These are phyloP conservation scores for Phytophthora ramorum DNA, from an alignment of 352 stramenopile genomes.

Conservation along the genomic window DNA sequence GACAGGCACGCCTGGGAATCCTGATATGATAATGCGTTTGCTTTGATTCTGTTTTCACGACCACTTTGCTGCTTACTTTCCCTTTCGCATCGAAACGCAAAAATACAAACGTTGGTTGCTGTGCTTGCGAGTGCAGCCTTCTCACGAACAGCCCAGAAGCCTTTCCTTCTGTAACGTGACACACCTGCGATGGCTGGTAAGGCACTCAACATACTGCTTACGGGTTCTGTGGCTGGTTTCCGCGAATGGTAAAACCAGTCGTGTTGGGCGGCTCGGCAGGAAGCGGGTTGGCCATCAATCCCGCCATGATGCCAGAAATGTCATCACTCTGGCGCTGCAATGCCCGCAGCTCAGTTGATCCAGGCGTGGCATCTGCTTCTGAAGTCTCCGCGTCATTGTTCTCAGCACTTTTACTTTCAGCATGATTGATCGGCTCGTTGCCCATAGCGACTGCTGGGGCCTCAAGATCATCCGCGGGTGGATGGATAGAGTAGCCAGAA, in stretches of 20 bases:
- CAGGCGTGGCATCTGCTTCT: background rate
- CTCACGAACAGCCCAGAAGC: background rate
- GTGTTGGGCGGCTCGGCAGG: slow-evolving; percentile 13
- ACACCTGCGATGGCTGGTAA: slow-evolving; percentile 3
- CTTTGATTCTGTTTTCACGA: slow-evolving; percentile 18
- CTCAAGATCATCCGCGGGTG: slow-evolving; percentile 34
- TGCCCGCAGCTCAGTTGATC: slow-evolving; percentile 4
- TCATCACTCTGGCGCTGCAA: slow-evolving; percentile 32
- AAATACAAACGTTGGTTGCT: slow-evolving; percentile 19
- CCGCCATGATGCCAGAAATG: slow-evolving; percentile 37
- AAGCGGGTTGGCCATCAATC: slow-evolving; percentile 20
- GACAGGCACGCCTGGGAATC: slow-evolving; percentile 5
- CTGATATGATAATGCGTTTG: slow-evolving; percentile 3
- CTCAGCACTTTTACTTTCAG: background rate
- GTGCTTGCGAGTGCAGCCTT: background rate
- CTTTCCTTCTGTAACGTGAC: slow-evolving; percentile 1
- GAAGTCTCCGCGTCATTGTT: background rate
- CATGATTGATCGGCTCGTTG: slow-evolving; percentile 21
- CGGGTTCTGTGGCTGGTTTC: slow-evolving; percentile 27
- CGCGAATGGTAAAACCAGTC: slow-evolving; percentile 36
- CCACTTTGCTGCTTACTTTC: background rate
- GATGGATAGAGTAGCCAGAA: slow-evolving; percentile 37
- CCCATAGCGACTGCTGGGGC: slow-evolving; percentile 26
- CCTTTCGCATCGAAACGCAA: slow-evolving; percentile 9
- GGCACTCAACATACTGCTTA: slow-evolving; percentile 11